phyloP scores from a whole-genome alignment of 495 filamentous ascomycete species.

The Tricharina praecox region DNA sequence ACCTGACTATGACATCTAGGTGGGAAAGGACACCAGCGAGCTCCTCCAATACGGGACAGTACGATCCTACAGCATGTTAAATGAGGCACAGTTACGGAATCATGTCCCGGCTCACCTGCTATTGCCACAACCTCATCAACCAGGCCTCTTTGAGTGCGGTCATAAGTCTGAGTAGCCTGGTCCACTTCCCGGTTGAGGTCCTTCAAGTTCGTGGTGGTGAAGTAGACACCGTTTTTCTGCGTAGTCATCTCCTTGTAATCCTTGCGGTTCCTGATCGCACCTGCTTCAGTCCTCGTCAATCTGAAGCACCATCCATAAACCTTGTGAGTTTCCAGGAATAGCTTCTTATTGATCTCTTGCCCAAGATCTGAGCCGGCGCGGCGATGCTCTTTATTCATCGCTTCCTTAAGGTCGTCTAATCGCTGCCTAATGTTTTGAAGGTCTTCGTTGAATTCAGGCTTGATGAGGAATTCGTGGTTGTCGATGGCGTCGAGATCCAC shows the following conservation, averaged over 20 bases:
- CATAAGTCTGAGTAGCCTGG: constrained; percentile 87
- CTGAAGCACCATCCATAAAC: constrained; percentile 96
- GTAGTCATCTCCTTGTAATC: constrained; percentile 91
- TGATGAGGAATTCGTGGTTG: constrained; percentile 97
- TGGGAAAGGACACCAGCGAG: constrained; percentile 81
- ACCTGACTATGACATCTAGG: constrained; percentile 74
- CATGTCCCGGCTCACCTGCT: constrained; percentile 37
- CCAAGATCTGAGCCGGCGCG: constrained; percentile 64
- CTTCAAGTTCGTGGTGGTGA: constrained; percentile 78
- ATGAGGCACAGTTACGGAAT: no score
- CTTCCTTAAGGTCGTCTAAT: constrained; percentile 64
- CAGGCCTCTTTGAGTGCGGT: constrained; percentile 79
- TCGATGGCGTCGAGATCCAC: constrained; percentile 92
- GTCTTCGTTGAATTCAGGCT: constrained; percentile 89
- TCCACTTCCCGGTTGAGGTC: constrained; percentile 76
- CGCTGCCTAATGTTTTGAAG: constrained; percentile 75
- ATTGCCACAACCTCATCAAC: constrained; percentile 88
- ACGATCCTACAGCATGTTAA: constrained; percentile 44
- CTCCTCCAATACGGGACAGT: constrained; percentile 81
- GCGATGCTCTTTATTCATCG: constrained; percentile 72
- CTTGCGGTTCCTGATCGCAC: constrained; percentile 79
- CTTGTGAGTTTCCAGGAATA: constrained; percentile 92
- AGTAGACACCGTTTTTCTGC: constrained; percentile 97
- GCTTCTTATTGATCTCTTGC: constrained; percentile 92
- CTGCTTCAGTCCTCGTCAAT: constrained; percentile 76